Evolutionary conservation across 106 monocot species (phyloP), one percentile per base, ranked within the genome.

Genomic region (Vanilla planifolia): DNA sequence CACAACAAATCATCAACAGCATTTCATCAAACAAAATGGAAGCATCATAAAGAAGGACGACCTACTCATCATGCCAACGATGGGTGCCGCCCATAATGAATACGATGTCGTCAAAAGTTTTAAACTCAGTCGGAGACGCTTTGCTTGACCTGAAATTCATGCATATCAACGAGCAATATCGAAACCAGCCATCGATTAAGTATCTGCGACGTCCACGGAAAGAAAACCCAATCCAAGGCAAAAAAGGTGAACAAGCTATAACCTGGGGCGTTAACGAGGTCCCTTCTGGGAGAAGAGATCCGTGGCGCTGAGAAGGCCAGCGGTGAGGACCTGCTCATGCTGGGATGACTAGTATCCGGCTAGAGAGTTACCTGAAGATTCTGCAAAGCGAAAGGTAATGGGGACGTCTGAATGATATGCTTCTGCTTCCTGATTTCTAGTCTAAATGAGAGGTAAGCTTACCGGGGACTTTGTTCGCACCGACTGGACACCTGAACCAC

Each of bases 11-110:
- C 16, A 1, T 16, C 16, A 30, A 29, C 28, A 53, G 53, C 27
- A 53, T 53, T 53, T 53, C 53, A 53, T 53, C 53, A 28, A 53
- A 53, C 53, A 30, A 4, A 32, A 28, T 14, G 30, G 15, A 53
- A 53, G 53, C 53, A 53, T 1, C 11, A 53, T 23, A 30, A 22
- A 8, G 27, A 32, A 15, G 30, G 3, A 29, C 27, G 6, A 16
- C 1, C 15, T 3, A 32, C 28, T 14, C 19, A 6, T 53, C 14
- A n/a, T 53, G 30, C 53, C 53, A 29, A 9, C 16, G n/a, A 53
- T 3, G 28, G 29, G 28, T 29, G 53, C 53, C 9, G 29, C 53
- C 53, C 27, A 30, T 30, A 30, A 29, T 28, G 53, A 20, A 30
- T 3, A 53, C 16, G 53, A 53, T 30, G 53, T 29, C 5, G 29